phyloP scores from a whole-genome alignment of 2,329 filamentous ascomycete species.

The Fusarium anthophilum region DNA sequence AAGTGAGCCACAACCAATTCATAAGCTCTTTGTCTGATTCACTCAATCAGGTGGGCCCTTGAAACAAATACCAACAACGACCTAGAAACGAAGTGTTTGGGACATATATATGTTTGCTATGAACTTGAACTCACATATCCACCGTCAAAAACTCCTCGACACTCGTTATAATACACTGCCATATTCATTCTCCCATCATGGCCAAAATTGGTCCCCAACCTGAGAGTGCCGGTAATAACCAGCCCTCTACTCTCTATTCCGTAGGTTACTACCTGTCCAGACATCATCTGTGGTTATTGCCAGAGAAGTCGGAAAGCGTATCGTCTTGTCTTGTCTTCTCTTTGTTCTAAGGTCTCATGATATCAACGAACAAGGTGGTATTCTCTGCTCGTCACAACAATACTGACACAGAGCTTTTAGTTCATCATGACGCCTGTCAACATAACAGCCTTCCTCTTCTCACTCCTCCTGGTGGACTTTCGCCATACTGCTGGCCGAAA shows the following conservation, averaged over 20 bases:
- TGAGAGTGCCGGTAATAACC: conserved; percentile 14
- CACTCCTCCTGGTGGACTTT: conserved; percentile 70
- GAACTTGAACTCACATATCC: background rate
- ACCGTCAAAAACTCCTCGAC: background rate
- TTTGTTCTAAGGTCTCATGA: background rate
- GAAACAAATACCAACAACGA: background rate
- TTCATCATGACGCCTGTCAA: conserved; percentile 69
- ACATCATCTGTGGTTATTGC: background rate
- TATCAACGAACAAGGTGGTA: background rate
- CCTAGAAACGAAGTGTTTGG: background rate
- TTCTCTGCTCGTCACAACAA: background rate
- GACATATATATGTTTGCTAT: background rate
- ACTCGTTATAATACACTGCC: background rate
- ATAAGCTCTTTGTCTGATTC: conserved; percentile 11
- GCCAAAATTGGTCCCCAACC: conserved; percentile 12
- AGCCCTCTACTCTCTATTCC: conserved; percentile 40
- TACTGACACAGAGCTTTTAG: conserved; percentile 42
- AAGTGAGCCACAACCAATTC: conserved; percentile 32
- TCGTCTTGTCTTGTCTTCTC: background rate
- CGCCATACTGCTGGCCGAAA: conserved; percentile 62
- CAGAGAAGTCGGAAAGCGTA: background rate
- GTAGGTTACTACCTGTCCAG: conserved; percentile 26
- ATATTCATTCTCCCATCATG: conserved; percentile 7
- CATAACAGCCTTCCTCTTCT: conserved; percentile 72
- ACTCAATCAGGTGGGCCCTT: background rate